A percentile compares a stretch with the other conserved stretches of the same genome.
These are phyloP conservation scores for Barnettozyma wickerhamii DNA, from an alignment of 805 yeast genomes.

Conservation along the genomic window DNA sequence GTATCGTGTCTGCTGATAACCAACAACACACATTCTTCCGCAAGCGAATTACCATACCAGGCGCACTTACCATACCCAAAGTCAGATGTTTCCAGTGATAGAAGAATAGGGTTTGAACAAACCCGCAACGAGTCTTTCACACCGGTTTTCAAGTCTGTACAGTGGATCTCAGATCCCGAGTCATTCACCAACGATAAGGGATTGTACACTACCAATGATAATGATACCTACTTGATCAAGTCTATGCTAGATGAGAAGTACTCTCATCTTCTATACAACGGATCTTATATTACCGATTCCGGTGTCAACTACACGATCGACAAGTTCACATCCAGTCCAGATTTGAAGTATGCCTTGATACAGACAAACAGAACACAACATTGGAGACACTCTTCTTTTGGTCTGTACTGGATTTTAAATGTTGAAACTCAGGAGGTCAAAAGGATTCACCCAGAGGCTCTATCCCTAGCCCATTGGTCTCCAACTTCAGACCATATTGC, in stretches of 20 bases:
- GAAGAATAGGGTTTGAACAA: constrained; percentile 30
- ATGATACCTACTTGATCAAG: constrained; percentile 49
- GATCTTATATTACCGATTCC: constrained; percentile 39
- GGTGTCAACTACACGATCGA: constrained; percentile 44
- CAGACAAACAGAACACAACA: constrained; percentile 58
- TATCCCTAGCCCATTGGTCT: constrained; percentile 61
- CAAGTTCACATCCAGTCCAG: constrained; percentile 59
- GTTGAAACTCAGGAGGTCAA: constrained; percentile 24
- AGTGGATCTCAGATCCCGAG: constrained; percentile 60
- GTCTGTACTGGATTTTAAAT: constrained; percentile 39
- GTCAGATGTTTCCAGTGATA: no score
- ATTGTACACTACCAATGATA: constrained; percentile 50
- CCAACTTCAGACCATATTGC: constrained; percentile 67
- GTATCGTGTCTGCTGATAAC: no score
- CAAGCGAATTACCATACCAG: no score
- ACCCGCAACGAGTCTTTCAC: constrained; percentile 53
- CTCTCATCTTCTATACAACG: constrained; percentile 44
- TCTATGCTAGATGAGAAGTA: constrained; percentile 42
- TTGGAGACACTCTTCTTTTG: constrained; percentile 49
- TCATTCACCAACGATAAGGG: constrained; percentile 57
- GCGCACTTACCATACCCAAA: no score
- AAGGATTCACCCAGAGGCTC: constrained; percentile 26
- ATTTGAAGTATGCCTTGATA: constrained; percentile 53
- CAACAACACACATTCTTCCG: no score
- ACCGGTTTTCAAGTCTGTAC: constrained; percentile 51